Conservation (phyloP, 2,329 filamentous ascomycete genomes). For the Grosmannia huntii region DNA sequence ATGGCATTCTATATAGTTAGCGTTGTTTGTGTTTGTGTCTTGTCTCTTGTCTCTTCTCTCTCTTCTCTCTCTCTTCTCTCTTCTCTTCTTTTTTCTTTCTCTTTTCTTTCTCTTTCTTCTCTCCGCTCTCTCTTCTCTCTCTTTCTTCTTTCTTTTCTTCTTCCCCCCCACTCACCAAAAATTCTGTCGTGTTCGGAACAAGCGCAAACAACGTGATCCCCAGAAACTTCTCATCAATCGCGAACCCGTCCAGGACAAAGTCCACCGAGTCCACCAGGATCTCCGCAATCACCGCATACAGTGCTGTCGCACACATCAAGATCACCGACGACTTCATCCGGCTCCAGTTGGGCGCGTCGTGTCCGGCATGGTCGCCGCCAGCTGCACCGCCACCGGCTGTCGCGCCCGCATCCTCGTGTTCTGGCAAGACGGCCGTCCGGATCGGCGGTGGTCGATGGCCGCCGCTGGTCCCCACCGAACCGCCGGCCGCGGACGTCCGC, state of each 20-base stretch:
- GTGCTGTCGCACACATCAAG: constrained; percentile 72
- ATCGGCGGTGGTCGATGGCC: constrained; percentile 17
- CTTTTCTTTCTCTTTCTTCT: no score
- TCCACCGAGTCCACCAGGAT: constrained; percentile 96
- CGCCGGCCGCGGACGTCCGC: constrained; percentile 1
- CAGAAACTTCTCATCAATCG: constrained; percentile 93
- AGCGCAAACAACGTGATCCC: constrained; percentile 94
- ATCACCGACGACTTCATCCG: constrained; percentile 82
- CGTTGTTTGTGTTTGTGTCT: neutral
- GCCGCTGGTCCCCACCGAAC: no score
- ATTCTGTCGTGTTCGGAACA: constrained; percentile 96
- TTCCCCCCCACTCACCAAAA: constrained; percentile 52
- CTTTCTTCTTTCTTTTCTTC: neutral
- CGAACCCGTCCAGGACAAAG: constrained; percentile 79
- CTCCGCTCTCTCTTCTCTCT: no score
- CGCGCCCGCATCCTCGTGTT: neutral
- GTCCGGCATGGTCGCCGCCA: constrained; percentile 46
- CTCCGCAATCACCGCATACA: constrained; percentile 95
- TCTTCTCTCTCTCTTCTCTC: neutral
- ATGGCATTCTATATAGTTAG: constrained; percentile 66
- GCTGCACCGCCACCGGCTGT: neutral
- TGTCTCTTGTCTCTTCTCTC: neutral
- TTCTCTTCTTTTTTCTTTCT: no score
- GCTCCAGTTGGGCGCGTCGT: constrained; percentile 98
- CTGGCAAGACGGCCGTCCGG: constrained; percentile 23